Base-by-base conservation (phyloP, 1,139 yeast genomes). In the Sugiyamaella grinbergsii region DNA sequence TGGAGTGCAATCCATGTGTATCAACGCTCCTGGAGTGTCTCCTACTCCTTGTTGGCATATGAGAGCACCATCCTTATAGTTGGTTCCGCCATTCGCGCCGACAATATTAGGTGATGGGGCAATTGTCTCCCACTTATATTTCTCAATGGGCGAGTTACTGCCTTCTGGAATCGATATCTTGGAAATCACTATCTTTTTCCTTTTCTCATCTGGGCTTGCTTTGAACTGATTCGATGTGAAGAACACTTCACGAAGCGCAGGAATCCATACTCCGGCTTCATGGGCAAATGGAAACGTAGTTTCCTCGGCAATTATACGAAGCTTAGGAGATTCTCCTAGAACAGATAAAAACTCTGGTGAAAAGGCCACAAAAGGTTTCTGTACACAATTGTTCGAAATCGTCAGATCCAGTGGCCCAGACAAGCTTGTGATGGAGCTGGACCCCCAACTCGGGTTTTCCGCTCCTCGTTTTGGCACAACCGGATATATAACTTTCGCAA, bases 221-320 rank as follows among this genome's bases (percentile, higher is more conserved):
- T 32, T 33, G 40, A 50, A 52, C 46, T 50, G 56, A 41, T 56
- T 58, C 22, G 64, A 60, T 1, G 63, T 59, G 53, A 59, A 61
- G 28, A 55, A 54, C 28, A 61, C 64, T 24, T 57, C 59, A 5
- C 62, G 50, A 2, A 53, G 44, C 4, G 45, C 32, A 1, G 62
- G 59, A 23, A 57, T 46, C 61, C 59, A 60, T 7, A 59, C 56
- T 2, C 63, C 63, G 7, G 63, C 64, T 39, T 60, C 63, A 44
- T 60, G 64, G 1, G 64, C 64, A 49, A 58, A 60, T 16, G 52
- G 57, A 23, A 50, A 55, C 2, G 18, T 33, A n/a, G 26, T 37
- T 22, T 54, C 52, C 24, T 51, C 50, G 4, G 56, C 56, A 29
- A 55, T 48, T 5, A 55, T 22, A 20, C 42, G 37, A 18, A 55